Base-by-base conservation (phyloP, 225 moss, liverwort and hornwort species). In the Bryum argenteum region DNA sequence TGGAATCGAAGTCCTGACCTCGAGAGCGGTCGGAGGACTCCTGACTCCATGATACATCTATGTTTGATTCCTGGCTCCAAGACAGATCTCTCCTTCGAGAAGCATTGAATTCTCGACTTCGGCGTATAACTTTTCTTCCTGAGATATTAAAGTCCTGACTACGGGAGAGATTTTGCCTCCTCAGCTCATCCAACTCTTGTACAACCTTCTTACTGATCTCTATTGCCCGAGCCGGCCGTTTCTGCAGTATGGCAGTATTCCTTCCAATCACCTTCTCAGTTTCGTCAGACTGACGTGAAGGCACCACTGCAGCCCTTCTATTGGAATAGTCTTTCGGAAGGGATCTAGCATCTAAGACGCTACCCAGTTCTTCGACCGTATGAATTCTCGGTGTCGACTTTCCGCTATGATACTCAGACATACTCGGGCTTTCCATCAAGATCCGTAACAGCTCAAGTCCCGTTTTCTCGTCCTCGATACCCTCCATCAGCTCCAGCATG, bases 351-450 rank as follows among this genome's bases (percentile, higher is more conserved):
- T 76, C 73, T 9, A 79, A 69, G 56, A 58, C 61, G 50, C 51
- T 74, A 69, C 82, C 86, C 68, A 86, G 71, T 12, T 86, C 86
- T 82, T 86, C 86, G 61, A 86, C 9, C 42, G 82, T 82, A 61
- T 58, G 86, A 77, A 82, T 74, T 56, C 50, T 73, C 13, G 84
- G 84, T 53, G 66, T 43, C 44, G 53, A 52, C 20, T 52, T 73
- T 69, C 47, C 65, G 42, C 12, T 67, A 5, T 54, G 67, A 18
- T 67, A 37, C 18, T 48, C 77, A 59, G 55, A 54, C 12, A 44
- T 54, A 24, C 40, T 64, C 11, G 60, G 63, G 20, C 39, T 75
- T 48, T 67, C 61, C 43, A 77, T 71, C 71, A 65, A 74, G n/a
- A 69, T 68, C 43, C 67, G 67, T 37, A 72, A 43, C 54, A 72